Percentiles rank a stretch among this genome's conserved stretches.
phyloP scores from a whole-genome alignment of 768 basidiomycete genomes.

The Serendipita sp. region DNA sequence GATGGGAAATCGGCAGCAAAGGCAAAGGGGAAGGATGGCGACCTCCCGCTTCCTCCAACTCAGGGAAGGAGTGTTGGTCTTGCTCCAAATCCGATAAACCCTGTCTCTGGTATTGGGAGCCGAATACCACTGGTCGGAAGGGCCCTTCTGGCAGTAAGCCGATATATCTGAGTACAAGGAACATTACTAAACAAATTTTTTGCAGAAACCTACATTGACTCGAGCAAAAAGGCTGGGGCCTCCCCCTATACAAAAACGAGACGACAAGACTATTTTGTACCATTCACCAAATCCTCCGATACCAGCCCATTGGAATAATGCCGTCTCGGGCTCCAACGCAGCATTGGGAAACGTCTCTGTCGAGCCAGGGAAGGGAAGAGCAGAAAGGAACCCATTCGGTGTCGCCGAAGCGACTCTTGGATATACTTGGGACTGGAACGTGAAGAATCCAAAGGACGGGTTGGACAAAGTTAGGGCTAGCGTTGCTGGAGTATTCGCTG shows the following conservation, averaged over 20 bases:
- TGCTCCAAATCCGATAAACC: not conserved
- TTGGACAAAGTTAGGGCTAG: not conserved
- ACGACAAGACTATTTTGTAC: not conserved
- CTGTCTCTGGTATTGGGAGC: not conserved
- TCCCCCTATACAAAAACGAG: not conserved
- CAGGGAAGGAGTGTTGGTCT: not conserved
- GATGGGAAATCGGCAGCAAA: not conserved
- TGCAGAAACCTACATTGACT: constrained; percentile 1
- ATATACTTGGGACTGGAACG: constrained; percentile 4
- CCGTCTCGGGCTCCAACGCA: not conserved
- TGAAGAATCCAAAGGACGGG: not conserved
- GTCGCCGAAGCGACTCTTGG: constrained; percentile 1
- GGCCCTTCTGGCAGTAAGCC: not conserved
- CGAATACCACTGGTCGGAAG: not conserved
- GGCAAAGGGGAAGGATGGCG: not conserved
- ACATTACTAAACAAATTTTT: not conserved
- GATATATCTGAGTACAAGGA: not conserved
- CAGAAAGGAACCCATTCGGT: not conserved
- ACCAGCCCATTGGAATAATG: constrained; percentile 3
- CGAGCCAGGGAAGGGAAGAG: not conserved
- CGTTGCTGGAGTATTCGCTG: not conserved
- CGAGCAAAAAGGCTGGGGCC: not conserved
- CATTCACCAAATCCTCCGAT: not conserved
- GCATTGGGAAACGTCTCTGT: not conserved
- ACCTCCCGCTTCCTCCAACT: not conserved